Evolutionary conservation across 2,329 filamentous ascomycete genomes (phyloP), one percentile per base, ranked within the genome.

Genomic region (Hirsutella rhossiliensis): DNA sequence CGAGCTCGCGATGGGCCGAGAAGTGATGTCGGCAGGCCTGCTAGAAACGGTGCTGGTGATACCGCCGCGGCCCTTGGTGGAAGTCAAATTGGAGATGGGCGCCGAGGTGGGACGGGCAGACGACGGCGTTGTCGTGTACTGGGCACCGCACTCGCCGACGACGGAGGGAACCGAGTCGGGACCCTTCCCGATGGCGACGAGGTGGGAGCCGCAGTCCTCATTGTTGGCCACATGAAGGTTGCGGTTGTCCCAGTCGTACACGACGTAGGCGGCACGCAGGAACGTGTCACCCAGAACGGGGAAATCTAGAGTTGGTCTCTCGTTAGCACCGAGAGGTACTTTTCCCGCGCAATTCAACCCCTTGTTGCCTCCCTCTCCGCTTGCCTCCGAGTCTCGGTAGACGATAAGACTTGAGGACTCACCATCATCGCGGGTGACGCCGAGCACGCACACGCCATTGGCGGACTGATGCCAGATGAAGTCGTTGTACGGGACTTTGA

Each of bases 401-500:
- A 27, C 23, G 23, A 7, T 9, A 27, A 27, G 23, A 27, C 23
- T 19, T 6, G 11, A 5, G 12, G 7, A 39, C 44, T 41, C 13
- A 48, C 58, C 51, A 5, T 64, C 56, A n/a, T 62, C 68, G 27
- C 55, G 50, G 45, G 68, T 61, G 28, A 74, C 70, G 43, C 71
- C 72, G 9, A 78, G 56, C 38, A 69, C 64, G 38, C 66, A 62
- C 19, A 54, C 48, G 28, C 47, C 52, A 19, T 56, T 50, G 29
- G 53, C 45, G 12, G 54, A 51, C 38, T 62, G 56, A 38, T 61
- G 50, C 65, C 64, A 68, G 45, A 73, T 62, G 34, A 76, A 68
- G 51, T 75, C 70, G 18, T 54, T 58, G 43, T 71, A 60, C 9
- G 64, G 54, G 11, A 75, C 69, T 31, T 63, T 62, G 54, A 75